Evolutionary conservation across 2,329 filamentous ascomycete species (phyloP).

Genomic region (Colletotrichum plurivorum): DNA sequence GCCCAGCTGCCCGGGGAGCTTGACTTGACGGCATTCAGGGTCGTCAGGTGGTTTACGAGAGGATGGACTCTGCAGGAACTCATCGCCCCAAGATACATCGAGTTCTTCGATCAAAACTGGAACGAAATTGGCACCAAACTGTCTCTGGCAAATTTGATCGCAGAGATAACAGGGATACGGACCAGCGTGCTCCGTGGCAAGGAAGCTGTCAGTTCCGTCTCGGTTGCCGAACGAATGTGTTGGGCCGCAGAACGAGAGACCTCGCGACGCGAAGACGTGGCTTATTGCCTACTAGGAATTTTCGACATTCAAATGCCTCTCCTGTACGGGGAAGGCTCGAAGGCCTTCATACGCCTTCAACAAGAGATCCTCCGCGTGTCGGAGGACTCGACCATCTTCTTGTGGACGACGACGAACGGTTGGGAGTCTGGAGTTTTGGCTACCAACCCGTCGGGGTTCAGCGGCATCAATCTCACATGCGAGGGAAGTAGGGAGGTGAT

Average conservation of each 20-base stretch:
- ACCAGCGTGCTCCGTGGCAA: neutral
- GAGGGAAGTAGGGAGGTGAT: no score
- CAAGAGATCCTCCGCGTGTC: constrained; percentile 33
- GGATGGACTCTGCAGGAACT: constrained; percentile 51
- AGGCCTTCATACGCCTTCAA: constrained; percentile 32
- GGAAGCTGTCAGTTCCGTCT: constrained; percentile 28
- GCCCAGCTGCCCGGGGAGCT: constrained; percentile 19
- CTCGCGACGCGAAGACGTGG: constrained; percentile 48
- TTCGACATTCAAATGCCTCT: constrained; percentile 53
- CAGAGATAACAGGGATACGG: neutral
- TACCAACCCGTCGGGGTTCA: no score
- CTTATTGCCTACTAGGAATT: constrained; percentile 51
- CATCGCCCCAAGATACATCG: constrained; percentile 46
- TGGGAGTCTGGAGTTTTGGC: no score
- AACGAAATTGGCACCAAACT: constrained; percentile 45
- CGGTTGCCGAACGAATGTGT: constrained; percentile 29
- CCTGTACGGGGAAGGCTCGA: constrained; percentile 49
- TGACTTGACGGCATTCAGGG: neutral
- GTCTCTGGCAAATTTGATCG: constrained; percentile 39
- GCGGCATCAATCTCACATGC: no score
- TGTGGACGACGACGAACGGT: constrained; percentile 9
- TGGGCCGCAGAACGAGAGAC: constrained; percentile 50
- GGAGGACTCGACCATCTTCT: constrained; percentile 25
- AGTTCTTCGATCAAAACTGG: constrained; percentile 48
- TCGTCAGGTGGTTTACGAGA: constrained; percentile 43